Evolutionary conservation across 2,329 filamentous ascomycete species (phyloP).

Genomic region (Fusarium multiceps): DNA sequence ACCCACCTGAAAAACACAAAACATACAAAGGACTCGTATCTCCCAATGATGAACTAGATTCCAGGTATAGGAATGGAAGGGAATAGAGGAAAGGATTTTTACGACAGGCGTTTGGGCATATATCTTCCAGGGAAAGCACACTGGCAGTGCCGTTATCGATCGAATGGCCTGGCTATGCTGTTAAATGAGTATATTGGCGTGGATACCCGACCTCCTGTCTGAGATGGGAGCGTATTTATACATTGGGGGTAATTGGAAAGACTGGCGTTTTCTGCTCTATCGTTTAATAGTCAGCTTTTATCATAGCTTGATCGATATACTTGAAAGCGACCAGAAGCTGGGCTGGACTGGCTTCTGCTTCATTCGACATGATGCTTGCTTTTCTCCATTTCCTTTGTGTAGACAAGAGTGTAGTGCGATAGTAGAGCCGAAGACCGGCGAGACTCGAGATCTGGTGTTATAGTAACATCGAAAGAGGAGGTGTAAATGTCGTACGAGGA

Average conservation of each 20-base stretch:
- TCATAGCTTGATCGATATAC: constrained; percentile 7
- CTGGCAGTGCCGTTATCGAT: constrained; percentile 21
- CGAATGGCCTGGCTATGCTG: constrained; percentile 20
- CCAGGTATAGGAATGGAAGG: constrained; percentile 4
- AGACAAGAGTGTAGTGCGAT: neutral
- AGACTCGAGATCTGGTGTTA: neutral
- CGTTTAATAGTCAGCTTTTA: constrained; percentile 11
- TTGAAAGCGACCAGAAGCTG: constrained; percentile 19
- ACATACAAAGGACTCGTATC: neutral
- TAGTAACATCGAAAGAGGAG: constrained; percentile 25
- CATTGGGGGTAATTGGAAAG: constrained; percentile 8
- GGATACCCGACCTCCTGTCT: constrained; percentile 35
- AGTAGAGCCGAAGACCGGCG: neutral
- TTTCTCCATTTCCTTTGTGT: neutral
- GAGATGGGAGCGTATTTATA: constrained; percentile 19
- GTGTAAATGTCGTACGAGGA: constrained; percentile 35
- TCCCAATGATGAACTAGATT: constrained; percentile 6
- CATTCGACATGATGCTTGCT: neutral
- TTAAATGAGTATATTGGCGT: constrained; percentile 39
- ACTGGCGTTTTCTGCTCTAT: constrained; percentile 37
- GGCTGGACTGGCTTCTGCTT: constrained; percentile 24
- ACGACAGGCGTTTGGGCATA: constrained; percentile 42
- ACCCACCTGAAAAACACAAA: neutral
- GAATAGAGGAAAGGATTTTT: constrained; percentile 10
- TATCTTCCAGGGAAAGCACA: constrained; percentile 11